Evolutionary conservation across 2,329 filamentous ascomycete species (phyloP).

Genomic region (Trichoderma lentiforme): DNA sequence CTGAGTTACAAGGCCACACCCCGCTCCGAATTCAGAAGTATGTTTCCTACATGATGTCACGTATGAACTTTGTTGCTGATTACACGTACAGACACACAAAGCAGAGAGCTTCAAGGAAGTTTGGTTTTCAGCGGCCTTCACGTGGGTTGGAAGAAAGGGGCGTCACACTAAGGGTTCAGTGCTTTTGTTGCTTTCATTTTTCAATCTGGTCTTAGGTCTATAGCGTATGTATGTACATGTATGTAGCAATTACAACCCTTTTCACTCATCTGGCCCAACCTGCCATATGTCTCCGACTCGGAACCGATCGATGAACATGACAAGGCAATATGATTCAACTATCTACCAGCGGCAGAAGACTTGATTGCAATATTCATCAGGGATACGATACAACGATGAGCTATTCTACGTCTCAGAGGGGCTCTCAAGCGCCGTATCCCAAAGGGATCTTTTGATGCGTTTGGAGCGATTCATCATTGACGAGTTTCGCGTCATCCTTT

Average conservation of each 20-base stretch:
- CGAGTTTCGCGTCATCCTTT: background rate
- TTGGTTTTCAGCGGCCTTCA: background rate
- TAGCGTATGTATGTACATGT: background rate
- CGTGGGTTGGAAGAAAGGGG: background rate
- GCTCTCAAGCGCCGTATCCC: background rate
- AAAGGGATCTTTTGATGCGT: background rate
- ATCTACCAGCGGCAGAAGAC: background rate
- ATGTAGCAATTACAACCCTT: background rate
- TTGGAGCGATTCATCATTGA: background rate
- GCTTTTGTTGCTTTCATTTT: background rate
- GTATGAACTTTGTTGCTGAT: background rate
- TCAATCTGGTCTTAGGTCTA: background rate
- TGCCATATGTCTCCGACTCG: background rate
- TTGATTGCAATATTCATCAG: background rate
- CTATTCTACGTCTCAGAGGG: background rate
- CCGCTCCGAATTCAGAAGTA: background rate
- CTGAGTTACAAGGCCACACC: too few species aligned
- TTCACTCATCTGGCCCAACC: background rate
- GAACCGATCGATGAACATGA: background rate
- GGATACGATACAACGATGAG: background rate
- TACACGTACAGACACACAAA: background rate
- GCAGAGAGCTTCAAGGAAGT: too few species aligned
- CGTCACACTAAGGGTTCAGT: background rate
- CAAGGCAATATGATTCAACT: background rate
- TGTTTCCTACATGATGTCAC: background rate